Evolutionary conservation across 768 basidiomycete species (phyloP), one percentile per base, ranked within the genome.

Genomic region (Sistotremastrum suecicum): DNA sequence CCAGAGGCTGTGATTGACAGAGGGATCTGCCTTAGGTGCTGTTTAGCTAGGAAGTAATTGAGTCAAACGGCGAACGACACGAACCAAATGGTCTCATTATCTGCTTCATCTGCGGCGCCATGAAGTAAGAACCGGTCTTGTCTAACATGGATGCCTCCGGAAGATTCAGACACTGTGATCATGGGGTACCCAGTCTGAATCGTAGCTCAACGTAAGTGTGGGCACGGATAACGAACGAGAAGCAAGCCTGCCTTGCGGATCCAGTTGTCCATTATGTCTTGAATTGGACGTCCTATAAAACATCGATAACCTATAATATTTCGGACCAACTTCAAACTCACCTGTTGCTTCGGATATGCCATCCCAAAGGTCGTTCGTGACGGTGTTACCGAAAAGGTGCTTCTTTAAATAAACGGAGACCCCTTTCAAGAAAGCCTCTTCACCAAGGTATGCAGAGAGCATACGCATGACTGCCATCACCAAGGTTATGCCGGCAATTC

Each of bases 81-180:
- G 11, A 50, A 83, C 92, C 92, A 97, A 48, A 87, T 70, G 2
- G 86, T 92, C 60, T 89, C 68, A 54, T 95, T 89, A 48, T 95
- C 86, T 58, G 86, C 76, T 7, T 76, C 74, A 54, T 80, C 76
- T 6, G 77, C 78, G 50, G 72, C 73, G 0, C 90, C 92, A 0
- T 81, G 84, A 57, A 87, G 83, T 41, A 98, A 67, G 73, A 95
- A 98, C 12, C 95, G 74, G 59, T 95, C 86, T 63, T 98, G 95
- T 34, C 79, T 76, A 45, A 98, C 70, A 46, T 68, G 72, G 54
- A 99, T 78, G 7, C 81, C 81, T 39, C 71, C 74, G 1, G 67
- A 60, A 8, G 69, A 73, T 63, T 97, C 91, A 1, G 76, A 81
- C 39, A 98, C 87, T 32, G 78, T 83, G 46, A 98, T 60, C 28